A percentile compares a stretch with the other conserved stretches of the same genome.
phyloP scores from a whole-genome alignment of 1,284 basidiomycete species.

The Trichosporon sp. region DNA sequence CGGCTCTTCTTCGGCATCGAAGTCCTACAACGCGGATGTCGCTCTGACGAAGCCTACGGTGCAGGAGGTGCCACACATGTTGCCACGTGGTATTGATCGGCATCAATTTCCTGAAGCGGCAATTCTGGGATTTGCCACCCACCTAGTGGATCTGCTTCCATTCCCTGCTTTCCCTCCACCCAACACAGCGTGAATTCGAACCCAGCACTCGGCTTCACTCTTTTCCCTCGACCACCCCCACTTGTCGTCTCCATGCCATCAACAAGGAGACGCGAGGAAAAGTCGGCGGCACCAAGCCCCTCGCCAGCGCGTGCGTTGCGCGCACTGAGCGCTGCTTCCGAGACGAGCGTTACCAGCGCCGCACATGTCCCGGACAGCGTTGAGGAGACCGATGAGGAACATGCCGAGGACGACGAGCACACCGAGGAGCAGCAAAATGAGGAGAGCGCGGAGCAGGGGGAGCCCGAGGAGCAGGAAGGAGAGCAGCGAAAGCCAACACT shows the following conservation, averaged over 20 bases:
- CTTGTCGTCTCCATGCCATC: slow-evolving; percentile 12
- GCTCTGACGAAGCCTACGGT: no score
- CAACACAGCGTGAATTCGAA: background rate
- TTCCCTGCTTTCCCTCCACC: slow-evolving; percentile 13
- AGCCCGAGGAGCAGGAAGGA: slow-evolving; percentile 23
- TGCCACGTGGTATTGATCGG: background rate
- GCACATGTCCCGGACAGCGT: slow-evolving; percentile 23
- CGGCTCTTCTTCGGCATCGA: no score
- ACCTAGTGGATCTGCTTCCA: slow-evolving; percentile 13
- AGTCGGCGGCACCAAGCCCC: slow-evolving; percentile 45
- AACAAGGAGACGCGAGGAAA: slow-evolving; percentile 32
- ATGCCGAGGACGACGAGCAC: slow-evolving; percentile 22
- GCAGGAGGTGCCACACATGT: background rate
- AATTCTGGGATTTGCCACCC: slow-evolving; percentile 6
- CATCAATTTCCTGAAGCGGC: slow-evolving; percentile 14
- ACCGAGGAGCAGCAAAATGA: slow-evolving; percentile 21
- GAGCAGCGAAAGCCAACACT: slow-evolving; percentile 50
- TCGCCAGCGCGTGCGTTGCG: slow-evolving; percentile 34
- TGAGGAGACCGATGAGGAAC: slow-evolving; percentile 25
- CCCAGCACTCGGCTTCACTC: background rate
- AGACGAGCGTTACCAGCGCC: slow-evolving; percentile 22
- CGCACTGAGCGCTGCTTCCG: slow-evolving; percentile 16
- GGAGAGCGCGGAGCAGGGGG: slow-evolving; percentile 28
- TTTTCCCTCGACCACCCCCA: background rate
- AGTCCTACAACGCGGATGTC: no score